phyloP scores from a whole-genome alignment of 805 yeast species.

The Kodamaea laetipori region DNA sequence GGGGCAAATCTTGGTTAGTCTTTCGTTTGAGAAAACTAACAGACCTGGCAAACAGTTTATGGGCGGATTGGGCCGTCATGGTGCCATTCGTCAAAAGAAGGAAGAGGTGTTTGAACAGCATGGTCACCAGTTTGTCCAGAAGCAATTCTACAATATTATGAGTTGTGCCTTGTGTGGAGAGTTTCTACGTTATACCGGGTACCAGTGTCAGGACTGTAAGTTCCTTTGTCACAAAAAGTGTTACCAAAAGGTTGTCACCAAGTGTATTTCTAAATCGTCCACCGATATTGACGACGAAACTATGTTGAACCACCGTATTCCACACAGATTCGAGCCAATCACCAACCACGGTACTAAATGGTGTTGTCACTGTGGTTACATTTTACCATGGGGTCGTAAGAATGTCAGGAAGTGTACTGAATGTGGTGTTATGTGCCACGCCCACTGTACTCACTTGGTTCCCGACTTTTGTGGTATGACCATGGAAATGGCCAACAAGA shows the following conservation, averaged over 20 bases:
- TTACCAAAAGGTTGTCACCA: conserved; percentile 76
- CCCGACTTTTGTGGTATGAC: conserved; percentile 99
- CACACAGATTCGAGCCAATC: conserved; percentile 92
- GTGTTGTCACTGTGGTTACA: conserved; percentile 99
- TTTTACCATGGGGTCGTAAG: conserved; percentile 92
- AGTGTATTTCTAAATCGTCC: conserved; percentile 77
- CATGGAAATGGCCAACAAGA: conserved; percentile 93
- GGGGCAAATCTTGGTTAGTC: conserved; percentile 79
- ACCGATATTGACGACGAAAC: conserved; percentile 73
- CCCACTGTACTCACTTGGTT: conserved; percentile 88
- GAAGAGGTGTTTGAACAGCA: conserved; percentile 90
- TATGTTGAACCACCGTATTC: conserved; percentile 91
- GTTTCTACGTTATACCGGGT: conserved; percentile 83
- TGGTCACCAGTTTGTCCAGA: conserved; percentile 96
- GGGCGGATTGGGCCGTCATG: conserved; percentile 76
- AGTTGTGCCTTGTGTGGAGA: conserved; percentile 97
- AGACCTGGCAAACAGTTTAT: conserved; percentile 41
- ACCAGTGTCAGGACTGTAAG: conserved; percentile 82
- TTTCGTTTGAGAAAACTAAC: conserved; percentile 73
- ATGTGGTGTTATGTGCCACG: conserved; percentile 94
- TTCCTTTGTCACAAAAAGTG: conserved; percentile 81
- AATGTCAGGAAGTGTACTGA: conserved; percentile 90
- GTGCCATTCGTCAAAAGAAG: conserved; percentile 94
- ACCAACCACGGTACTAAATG: conserved; percentile 95
- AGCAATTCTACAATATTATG: conserved; percentile 94